phyloP scores from a whole-genome alignment of 352 stramenopile genomes.

The Globisporangium ultimum region DNA sequence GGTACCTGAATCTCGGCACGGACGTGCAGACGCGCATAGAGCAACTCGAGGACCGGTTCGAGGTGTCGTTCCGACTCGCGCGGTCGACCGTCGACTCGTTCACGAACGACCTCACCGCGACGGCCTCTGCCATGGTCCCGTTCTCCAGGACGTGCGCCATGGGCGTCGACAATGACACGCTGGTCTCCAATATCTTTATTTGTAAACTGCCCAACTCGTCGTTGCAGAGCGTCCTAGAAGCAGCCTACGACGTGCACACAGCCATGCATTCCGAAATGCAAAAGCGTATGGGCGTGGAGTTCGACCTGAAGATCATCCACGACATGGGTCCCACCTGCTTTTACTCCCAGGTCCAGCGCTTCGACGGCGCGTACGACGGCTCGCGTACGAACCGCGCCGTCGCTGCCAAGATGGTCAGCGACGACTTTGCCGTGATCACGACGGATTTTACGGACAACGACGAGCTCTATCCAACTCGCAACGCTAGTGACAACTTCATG shows the following conservation, averaged over 20 bases:
- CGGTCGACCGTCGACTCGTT: slow-evolving; percentile 34
- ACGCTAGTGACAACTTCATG: slow-evolving; percentile 9
- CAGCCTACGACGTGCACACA: not conserved
- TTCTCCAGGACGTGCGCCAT: slow-evolving; percentile 37
- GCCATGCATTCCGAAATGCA: slow-evolving; percentile 6
- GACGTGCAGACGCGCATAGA: slow-evolving; percentile 15
- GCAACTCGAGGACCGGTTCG: slow-evolving; percentile 32
- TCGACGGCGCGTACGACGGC: slow-evolving; percentile 39
- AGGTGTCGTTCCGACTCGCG: slow-evolving; percentile 23
- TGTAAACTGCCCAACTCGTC: slow-evolving; percentile 40
- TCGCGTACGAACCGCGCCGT: slow-evolving; percentile 30
- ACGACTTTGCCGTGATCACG: slow-evolving; percentile 36
- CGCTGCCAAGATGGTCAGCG: slow-evolving; percentile 30
- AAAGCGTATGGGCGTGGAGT: slow-evolving; percentile 28
- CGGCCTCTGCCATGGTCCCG: slow-evolving; percentile 29
- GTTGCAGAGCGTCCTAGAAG: slow-evolving; percentile 34
- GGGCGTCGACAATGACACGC: slow-evolving; percentile 21
- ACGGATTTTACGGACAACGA: slow-evolving; percentile 49
- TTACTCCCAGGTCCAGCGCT: slow-evolving; percentile 37
- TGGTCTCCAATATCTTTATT: slow-evolving; percentile 54
- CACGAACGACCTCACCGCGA: slow-evolving; percentile 27
- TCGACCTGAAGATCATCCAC: slow-evolving; percentile 32
- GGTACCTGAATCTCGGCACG: slow-evolving; percentile 21
- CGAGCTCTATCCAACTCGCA: slow-evolving; percentile 22
- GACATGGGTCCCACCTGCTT: slow-evolving; percentile 24